Evolutionary conservation across 139 green algal species (phyloP), one percentile per base, ranked within the genome.

Genomic region (Marvania coccoides): DNA sequence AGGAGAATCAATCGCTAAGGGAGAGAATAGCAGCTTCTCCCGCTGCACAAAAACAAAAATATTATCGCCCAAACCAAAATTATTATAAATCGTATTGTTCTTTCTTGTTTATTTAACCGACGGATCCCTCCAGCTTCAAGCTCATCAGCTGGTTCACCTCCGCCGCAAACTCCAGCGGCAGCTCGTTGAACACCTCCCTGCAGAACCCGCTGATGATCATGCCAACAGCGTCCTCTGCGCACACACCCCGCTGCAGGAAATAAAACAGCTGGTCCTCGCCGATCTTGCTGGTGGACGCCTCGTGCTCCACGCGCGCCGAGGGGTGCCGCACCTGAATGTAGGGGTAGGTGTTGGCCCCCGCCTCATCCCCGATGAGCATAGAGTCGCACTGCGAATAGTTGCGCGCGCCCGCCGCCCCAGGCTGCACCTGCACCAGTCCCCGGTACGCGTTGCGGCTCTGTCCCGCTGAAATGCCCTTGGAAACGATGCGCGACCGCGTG

Each of bases 211-310:
- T 78, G 69, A 99, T 99, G 83, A 99, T 99, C 69, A 94, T 91
- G 15, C 83, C 95, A 38, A 99, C 95, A 0, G 95, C 95, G 29
- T 93, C 81, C 74, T 99, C 95, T 3, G 78, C 34, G 23, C 87
- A 81, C 31, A 99, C 88, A 38, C 95, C 95, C 3, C 95, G 75
- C 82, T 98, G 91, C 81, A 98, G 93, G 77, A 99, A 98, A 83
- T 99, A 99, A 65, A 99, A 99, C 34, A 99, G 83, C 87, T 99
- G 95, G 69, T 99, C 95, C 79, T 99, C 95, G 2, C 92, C 91
- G 55, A 99, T 99, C 85, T 99, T 99, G 65, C 65, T 87, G 31
- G 95, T 99, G 48, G 62, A 86, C 1, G 95, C 95, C 79, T 99
- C 95, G 67, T 99, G 95, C 85, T 99, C 95, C 35, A 99, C 95